phyloP scores from a whole-genome alignment of 176 grass and related monocot species.

The Elymus sibiricus region DNA sequence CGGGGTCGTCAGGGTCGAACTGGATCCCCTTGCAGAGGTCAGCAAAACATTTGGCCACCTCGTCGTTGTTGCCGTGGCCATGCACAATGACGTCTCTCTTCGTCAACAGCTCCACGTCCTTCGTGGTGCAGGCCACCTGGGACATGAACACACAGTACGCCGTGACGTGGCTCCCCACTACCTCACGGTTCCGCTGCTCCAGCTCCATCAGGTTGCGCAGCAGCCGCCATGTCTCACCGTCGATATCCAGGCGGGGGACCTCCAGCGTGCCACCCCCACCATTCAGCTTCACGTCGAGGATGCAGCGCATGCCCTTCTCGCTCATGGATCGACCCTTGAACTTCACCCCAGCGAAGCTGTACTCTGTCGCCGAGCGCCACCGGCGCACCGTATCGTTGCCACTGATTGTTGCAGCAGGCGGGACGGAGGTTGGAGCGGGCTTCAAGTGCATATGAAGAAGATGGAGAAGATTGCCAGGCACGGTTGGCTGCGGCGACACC shows the following conservation, averaged over 20 bases:
- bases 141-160: conserved; percentile 36
- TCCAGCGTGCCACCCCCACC: not conserved
- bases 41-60: not conserved
- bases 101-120: not conserved
- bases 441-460: conserved; percentile 28
- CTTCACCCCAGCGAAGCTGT: not conserved
- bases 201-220: conserved; percentile 27
- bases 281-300: conserved; percentile 2
- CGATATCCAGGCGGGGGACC: conserved; percentile 1
- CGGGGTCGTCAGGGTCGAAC: not conserved
- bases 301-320: not conserved
- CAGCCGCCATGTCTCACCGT: not conserved
- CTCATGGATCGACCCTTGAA: not conserved
- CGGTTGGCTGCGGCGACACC: not conserved
- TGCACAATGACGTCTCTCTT: not conserved
- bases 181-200: conserved; percentile 2
- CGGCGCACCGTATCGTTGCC: not conserved
- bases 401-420: rapidly evolving
- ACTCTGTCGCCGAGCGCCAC: conserved; percentile 20
- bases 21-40: conserved; percentile 22
- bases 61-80: not conserved
- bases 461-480: conserved; percentile 15
- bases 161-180: not conserved
- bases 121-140: not conserved
- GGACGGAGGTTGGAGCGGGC: not conserved